Evolutionary conservation across 2,329 filamentous ascomycete species (phyloP).

Genomic region (Aspergillus novoparasiticus): DNA sequence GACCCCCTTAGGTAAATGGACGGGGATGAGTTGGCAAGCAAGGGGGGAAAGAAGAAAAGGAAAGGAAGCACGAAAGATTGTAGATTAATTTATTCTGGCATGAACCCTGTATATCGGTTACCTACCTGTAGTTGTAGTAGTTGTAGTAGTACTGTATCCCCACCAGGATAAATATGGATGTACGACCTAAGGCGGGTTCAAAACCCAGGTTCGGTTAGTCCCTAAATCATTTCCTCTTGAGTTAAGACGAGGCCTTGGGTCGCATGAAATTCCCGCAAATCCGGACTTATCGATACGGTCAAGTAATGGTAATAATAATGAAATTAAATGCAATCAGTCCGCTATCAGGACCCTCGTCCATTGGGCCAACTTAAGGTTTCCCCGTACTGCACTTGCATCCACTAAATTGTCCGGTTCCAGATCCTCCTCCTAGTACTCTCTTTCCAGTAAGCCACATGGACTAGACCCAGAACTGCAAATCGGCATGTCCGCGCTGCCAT

Average conservation of each 20-base stretch:
- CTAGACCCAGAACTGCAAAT: neutral
- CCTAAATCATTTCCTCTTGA: neutral
- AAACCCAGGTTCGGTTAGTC: neutral
- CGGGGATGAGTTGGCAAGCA: neutral
- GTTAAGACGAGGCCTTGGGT: neutral
- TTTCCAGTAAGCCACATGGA: slow-evolving; percentile 8
- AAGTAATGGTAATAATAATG: slow-evolving; percentile 10
- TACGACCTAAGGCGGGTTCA: slow-evolving; percentile 1
- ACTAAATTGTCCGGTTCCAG: slow-evolving; percentile 8
- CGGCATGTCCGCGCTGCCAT: slow-evolving; percentile 2
- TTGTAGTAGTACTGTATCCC: too few relatives aligned
- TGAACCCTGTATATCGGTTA: neutral
- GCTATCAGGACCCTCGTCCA: slow-evolving; percentile 1
- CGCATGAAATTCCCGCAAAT: slow-evolving; percentile 9
- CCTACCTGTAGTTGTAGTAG: neutral
- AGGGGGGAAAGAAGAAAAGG: neutral
- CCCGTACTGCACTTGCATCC: slow-evolving; percentile 6
- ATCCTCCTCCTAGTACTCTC: neutral
- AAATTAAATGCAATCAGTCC: slow-evolving; percentile 1
- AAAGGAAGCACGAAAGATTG: neutral
- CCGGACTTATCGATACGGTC: slow-evolving; percentile 11
- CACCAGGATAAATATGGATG: neutral
- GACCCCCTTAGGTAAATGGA: neutral
- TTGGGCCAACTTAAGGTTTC: slow-evolving; percentile 10
- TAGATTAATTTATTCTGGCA: neutral